A percentile compares a stretch with the other conserved stretches of the same genome.
Evolutionary conservation across 2,329 filamentous ascomycete species (phyloP).

Genomic region (Blastomyces parvus): DNA sequence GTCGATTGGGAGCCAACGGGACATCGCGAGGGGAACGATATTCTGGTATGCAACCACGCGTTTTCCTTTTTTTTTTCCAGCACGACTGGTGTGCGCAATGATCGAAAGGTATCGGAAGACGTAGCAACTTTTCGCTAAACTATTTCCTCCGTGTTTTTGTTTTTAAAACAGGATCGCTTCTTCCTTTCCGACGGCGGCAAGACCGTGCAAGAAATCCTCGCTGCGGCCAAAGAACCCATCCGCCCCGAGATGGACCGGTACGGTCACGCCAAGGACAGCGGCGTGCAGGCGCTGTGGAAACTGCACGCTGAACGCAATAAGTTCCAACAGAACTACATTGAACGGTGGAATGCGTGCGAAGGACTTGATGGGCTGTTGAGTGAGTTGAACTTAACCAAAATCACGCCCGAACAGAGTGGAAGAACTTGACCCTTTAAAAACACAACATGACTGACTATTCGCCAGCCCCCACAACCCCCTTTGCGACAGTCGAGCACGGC

Average conservation of each 20-base stretch:
- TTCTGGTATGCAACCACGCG: constrained; percentile 32
- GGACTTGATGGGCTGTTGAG: constrained; percentile 23
- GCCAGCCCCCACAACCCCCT: constrained; percentile 35
- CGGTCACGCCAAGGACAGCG: constrained; percentile 35
- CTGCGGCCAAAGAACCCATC: constrained; percentile 26
- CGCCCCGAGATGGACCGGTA: constrained; percentile 43
- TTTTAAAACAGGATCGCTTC: constrained; percentile 11
- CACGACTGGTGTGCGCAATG: too few relatives aligned
- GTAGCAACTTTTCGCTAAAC: neutral
- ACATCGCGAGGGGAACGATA: constrained; percentile 34
- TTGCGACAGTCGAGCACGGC: constrained; percentile 34
- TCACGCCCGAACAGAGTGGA: neutral
- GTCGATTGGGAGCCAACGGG: constrained; percentile 38
- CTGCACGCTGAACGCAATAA: constrained; percentile 37
- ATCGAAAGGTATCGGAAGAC: neutral
- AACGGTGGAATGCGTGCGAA: constrained; percentile 40
- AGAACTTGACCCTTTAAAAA: too few relatives aligned
- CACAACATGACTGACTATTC: constrained; percentile 15
- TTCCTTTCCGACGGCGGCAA: constrained; percentile 46
- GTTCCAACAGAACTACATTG: constrained; percentile 18
- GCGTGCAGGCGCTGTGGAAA: constrained; percentile 41
- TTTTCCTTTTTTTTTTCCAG: neutral
- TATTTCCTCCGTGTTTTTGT: neutral
- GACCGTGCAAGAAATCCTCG: constrained; percentile 24
- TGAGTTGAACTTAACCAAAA: constrained; percentile 7